These are phyloP conservation scores for Macrophomina tecta DNA, from an alignment of 2,329 filamentous ascomycete species.

Conservation along the genomic window DNA sequence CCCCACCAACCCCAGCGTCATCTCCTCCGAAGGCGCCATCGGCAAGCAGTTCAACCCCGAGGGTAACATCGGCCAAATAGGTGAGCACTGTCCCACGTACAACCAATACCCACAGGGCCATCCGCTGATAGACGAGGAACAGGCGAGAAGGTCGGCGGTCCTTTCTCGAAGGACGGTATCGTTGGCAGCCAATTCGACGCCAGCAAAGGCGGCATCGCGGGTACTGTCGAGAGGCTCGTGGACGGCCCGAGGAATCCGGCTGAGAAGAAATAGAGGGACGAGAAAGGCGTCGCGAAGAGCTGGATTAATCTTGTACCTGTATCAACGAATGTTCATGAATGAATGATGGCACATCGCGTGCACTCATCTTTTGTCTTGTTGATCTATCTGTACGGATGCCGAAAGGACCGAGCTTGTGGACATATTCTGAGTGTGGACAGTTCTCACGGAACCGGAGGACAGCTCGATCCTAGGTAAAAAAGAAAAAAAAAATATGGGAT, in stretches of 20 bases:
- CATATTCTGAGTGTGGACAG: too few relatives aligned
- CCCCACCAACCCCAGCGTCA: not conserved
- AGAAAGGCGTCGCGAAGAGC: not conserved
- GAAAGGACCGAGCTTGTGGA: too few relatives aligned
- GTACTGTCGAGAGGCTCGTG: not conserved
- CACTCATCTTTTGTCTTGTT: too few relatives aligned
- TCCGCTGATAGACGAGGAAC: too few relatives aligned
- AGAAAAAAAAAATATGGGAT: too few relatives aligned
- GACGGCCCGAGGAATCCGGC: not conserved
- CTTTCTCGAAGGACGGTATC: not conserved
- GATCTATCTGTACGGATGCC: too few relatives aligned
- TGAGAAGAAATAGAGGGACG: not conserved
- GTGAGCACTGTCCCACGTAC: not conserved
- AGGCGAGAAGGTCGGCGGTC: not conserved
- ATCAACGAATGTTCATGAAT: not conserved
- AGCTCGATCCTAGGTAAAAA: too few relatives aligned
- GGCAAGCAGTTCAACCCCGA: not conserved
- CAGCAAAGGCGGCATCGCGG: not conserved
- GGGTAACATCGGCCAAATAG: not conserved
- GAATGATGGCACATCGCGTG: too few relatives aligned
- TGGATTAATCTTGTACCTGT: too few relatives aligned
- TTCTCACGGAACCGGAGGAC: too few relatives aligned
- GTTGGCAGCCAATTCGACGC: not conserved
- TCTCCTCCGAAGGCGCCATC: not conserved
- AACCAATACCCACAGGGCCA: too few relatives aligned